Evolutionary conservation across 2,329 filamentous ascomycete genomes (phyloP), one percentile per base, ranked within the genome.

Genomic region (Hypomyces rosellus): DNA sequence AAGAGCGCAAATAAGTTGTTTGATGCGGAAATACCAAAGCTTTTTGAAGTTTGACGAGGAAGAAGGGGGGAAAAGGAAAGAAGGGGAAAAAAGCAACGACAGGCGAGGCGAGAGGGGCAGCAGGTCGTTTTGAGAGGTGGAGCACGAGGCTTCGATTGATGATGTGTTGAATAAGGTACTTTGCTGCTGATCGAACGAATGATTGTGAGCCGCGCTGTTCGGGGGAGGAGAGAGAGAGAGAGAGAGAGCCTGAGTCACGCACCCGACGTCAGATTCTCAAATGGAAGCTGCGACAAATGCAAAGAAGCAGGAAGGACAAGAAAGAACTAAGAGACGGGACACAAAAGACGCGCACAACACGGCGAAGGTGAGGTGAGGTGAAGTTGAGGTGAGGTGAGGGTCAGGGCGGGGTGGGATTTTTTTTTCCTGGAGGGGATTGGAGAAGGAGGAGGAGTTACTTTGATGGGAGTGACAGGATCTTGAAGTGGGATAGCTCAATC

Each of bases 221-320:
- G 20, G 20, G 20, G n/a, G n/a, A n/a, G 22, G 22, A 25, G 22
- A 4, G 22, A 25, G 7, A 25, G 22, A 25, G 22, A 25, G 25
- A 30, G 25, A 30, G 25, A 30, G 6, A 30, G 46, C 33, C 45
- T 52, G 46, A 52, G 42, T 52, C 46, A 49, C 50, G 30, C 41
- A 20, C 34, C 15, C 22, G 39, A 36, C 16, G 33, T 20, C 36
- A 39, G 18, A n/a, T 25, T 14, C n/a, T 16, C 15, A 42, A 45
- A 22, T 38, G 50, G 50, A 49, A 46, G 46, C 34, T 33, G 50
- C 46, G 37, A 52, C 20, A 43, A 42, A 3, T 40, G 33, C 6
- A 22, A 38, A 38, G 37, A 42, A 36, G 42, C 50, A 46, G 49
- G 47, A 42, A 18, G 30, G 20, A 20, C 20, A 20, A 20, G 5